phyloP scores from a whole-genome alignment of 352 stramenopile species.

The Phytophthora agathidicida region DNA sequence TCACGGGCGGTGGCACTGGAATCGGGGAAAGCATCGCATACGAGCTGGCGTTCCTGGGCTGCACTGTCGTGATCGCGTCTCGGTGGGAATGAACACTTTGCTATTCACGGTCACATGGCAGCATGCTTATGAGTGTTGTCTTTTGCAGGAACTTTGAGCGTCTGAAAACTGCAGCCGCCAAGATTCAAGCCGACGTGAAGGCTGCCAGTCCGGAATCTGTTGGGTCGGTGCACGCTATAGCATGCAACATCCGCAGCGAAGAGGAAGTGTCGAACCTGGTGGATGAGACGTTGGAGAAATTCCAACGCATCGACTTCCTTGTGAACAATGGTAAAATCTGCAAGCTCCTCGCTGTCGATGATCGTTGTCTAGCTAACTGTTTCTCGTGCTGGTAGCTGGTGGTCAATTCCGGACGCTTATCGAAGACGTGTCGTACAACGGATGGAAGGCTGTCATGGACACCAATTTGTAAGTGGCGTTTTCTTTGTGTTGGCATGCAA shows the following conservation, averaged over 20 bases:
- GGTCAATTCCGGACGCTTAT: constrained; percentile 91
- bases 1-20: constrained; percentile 81
- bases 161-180: constrained; percentile 52
- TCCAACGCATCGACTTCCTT: constrained; percentile 86
- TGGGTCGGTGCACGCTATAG: constrained; percentile 44
- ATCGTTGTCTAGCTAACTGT: no score
- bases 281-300: constrained; percentile 63
- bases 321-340: constrained; percentile 90
- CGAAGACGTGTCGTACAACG: constrained; percentile 88
- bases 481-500: no score
- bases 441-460: constrained; percentile 91
- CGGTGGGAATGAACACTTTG: constrained; percentile 23
- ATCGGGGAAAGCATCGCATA: constrained; percentile 80
- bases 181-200: constrained; percentile 52
- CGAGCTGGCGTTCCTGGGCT: constrained; percentile 73
- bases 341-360: background rate
- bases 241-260: constrained; percentile 69
- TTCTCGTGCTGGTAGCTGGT: constrained; percentile 45
- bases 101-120: background rate
- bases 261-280: constrained; percentile 71
- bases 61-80: constrained; percentile 71
- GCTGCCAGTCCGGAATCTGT: constrained; percentile 20
- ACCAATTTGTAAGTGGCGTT: constrained; percentile 82
- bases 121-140: background rate
- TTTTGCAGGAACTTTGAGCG: constrained; percentile 55